phyloP scores from a whole-genome alignment of 2,329 filamentous ascomycete genomes.

The Neurospora sp. region DNA sequence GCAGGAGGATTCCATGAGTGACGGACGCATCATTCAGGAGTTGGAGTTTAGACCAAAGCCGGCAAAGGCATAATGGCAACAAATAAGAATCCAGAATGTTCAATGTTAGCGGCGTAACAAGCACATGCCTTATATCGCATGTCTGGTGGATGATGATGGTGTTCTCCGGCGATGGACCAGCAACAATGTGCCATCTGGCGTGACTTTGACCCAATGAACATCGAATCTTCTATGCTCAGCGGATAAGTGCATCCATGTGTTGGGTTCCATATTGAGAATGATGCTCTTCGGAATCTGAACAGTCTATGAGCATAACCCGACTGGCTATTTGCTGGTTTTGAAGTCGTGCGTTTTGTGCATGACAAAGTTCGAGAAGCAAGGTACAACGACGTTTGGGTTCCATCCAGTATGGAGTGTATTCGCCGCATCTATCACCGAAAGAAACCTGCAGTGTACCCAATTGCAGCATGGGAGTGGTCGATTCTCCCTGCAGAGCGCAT shows the following conservation, averaged over 20 bases:
- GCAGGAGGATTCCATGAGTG: constrained; percentile 7
- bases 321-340: background rate
- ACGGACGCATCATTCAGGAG: constrained; percentile 4
- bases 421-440: background rate
- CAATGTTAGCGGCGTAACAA: constrained; percentile 10
- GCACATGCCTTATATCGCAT: constrained; percentile 13
- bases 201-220: constrained; percentile 28
- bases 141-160: constrained; percentile 15
- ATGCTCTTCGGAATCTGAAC: constrained; percentile 22
- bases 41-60: constrained; percentile 3
- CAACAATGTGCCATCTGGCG: constrained; percentile 38
- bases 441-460: background rate
- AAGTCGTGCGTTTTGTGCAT: background rate
- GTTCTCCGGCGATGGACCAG: constrained; percentile 28
- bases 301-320: constrained; percentile 6
- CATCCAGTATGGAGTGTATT: background rate
- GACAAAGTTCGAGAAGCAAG: background rate
- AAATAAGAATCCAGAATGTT: constrained; percentile 12
- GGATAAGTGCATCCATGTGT: constrained; percentile 24
- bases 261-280: constrained; percentile 23
- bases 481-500: background rate
- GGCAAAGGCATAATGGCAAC: constrained; percentile 8
- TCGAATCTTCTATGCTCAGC: constrained; percentile 18
- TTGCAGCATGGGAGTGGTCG: background rate
- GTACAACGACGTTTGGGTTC: background rate